These are phyloP conservation scores for Colletotrichum sp. DNA, from an alignment of 2,329 filamentous ascomycete species.

Conservation along the genomic window DNA sequence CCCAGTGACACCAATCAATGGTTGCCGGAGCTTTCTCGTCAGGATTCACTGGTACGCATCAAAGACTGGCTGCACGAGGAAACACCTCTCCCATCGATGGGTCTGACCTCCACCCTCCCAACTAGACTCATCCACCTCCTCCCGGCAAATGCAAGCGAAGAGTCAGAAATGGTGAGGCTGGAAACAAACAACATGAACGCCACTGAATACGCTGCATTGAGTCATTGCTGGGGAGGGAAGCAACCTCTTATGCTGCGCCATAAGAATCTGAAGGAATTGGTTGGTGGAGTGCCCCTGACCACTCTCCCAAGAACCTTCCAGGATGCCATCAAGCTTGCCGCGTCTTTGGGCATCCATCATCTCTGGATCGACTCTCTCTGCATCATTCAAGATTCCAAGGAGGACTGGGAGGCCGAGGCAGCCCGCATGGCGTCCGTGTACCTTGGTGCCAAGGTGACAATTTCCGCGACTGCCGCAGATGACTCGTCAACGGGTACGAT, in stretches of 20 bases:
- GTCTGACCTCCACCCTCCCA: background rate
- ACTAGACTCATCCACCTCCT: background rate
- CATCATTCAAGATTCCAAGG: background rate
- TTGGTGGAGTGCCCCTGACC: background rate
- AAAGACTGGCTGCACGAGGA: background rate
- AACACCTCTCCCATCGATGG: background rate
- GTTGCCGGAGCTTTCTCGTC: background rate
- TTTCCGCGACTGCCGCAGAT: background rate
- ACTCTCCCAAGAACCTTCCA: background rate
- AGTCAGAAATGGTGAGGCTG: background rate
- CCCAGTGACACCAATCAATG: background rate
- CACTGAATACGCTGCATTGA: background rate
- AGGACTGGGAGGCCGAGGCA: background rate
- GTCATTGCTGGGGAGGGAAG: background rate
- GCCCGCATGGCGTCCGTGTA: background rate
- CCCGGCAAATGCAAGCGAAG: fast-evolving
- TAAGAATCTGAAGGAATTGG: fast-evolving
- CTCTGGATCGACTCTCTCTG: background rate
- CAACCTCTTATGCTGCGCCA: background rate
- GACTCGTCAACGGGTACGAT: background rate
- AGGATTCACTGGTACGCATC: background rate
- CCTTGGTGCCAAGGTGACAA: background rate
- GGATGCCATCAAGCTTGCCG: background rate
- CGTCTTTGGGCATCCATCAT: background rate
- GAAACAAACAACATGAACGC: fast-evolving